Evolutionary conservation across 192 early-diverging fungal genomes (phyloP).

Genomic region (Coemansia sp.): DNA sequence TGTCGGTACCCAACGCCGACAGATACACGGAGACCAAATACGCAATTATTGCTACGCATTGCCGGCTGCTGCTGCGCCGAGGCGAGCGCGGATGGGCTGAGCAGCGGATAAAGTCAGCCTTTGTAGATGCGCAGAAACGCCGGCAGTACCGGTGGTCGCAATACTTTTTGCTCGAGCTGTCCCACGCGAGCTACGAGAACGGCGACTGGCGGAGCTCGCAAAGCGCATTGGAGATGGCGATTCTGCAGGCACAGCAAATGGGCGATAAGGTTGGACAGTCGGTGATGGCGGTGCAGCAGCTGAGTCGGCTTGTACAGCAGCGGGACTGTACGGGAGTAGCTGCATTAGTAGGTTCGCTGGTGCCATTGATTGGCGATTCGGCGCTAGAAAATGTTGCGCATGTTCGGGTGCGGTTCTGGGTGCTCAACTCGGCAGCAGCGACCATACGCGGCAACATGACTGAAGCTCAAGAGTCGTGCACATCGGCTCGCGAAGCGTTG

Average conservation of each 20-base stretch:
- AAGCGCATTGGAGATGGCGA: constrained; percentile 12
- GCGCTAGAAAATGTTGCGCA: constrained; percentile 6
- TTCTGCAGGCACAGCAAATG: constrained; percentile 14
- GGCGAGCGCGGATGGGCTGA: constrained; percentile 35
- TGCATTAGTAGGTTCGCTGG: background rate
- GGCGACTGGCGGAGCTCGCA: constrained; percentile 18
- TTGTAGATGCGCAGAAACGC: constrained; percentile 37
- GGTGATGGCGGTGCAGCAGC: constrained; percentile 24
- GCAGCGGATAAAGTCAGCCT: constrained; percentile 33
- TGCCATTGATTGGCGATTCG: background rate
- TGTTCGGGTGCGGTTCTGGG: constrained; percentile 38
- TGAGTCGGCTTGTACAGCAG: constrained; percentile 20
- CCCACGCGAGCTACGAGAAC: constrained; percentile 8
- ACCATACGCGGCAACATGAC: constrained; percentile 12
- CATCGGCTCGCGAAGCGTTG: constrained; percentile 26
- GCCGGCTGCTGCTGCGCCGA: constrained; percentile 31
- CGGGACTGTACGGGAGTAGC: constrained; percentile 20
- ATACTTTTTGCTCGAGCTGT: constrained; percentile 35
- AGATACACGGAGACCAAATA: constrained; percentile 19
- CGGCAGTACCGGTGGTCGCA: constrained; percentile 28
- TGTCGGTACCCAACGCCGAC: constrained; percentile 31
- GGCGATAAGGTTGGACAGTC: constrained; percentile 16
- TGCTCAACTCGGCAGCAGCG: constrained; percentile 20
- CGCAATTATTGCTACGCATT: constrained; percentile 30
- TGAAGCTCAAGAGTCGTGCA: constrained; percentile 27